These are phyloP conservation scores for Gracilaria gracilis DNA, from an alignment of 23 red algal species.

Conservation along the genomic window DNA sequence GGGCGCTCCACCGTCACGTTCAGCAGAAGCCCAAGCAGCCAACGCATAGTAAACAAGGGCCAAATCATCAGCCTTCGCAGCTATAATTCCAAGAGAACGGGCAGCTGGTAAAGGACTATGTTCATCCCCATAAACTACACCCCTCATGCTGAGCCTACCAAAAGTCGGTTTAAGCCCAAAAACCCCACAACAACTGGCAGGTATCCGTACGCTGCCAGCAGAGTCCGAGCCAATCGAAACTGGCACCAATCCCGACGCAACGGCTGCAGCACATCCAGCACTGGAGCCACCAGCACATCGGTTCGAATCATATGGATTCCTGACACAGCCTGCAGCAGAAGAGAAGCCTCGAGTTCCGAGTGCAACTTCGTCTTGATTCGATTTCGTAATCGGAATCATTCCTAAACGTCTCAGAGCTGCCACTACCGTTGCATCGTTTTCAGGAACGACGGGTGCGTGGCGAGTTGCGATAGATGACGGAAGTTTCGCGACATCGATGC, in stretches of 20 bases:
- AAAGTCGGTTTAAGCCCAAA: slow-evolving; percentile 84
- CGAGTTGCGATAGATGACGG: slow-evolving; percentile 41
- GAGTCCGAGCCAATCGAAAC: slow-evolving; percentile 75
- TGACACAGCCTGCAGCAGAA: slow-evolving; percentile 12
- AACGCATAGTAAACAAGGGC: slow-evolving; percentile 2
- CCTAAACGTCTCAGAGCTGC: slow-evolving; percentile 45
- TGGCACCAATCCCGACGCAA: slow-evolving; percentile 66
- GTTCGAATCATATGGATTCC: slow-evolving; percentile 38
- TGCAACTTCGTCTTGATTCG: slow-evolving; percentile 78
- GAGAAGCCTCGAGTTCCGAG: slow-evolving; percentile 52
- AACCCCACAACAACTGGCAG: slow-evolving; percentile 64
- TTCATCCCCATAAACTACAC: slow-evolving; percentile 40
- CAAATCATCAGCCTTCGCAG: slow-evolving; percentile 36
- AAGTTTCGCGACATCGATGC: slow-evolving; percentile 26
- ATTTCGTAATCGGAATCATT: slow-evolving; percentile 72
- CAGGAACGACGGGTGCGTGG: neutral
- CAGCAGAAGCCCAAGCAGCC: slow-evolving; percentile 17
- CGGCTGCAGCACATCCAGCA: slow-evolving; percentile 72
- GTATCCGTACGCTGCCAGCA: slow-evolving; percentile 83
- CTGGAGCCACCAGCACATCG: slow-evolving; percentile 79
- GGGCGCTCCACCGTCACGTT: slow-evolving; percentile 2
- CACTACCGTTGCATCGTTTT: slow-evolving; percentile 46
- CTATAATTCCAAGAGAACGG: neutral
- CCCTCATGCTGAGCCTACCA: slow-evolving; percentile 12
- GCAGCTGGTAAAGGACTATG: neutral